Base-by-base conservation (phyloP, 1,139 yeast genomes). In the Debaryomyces robertsiae region DNA sequence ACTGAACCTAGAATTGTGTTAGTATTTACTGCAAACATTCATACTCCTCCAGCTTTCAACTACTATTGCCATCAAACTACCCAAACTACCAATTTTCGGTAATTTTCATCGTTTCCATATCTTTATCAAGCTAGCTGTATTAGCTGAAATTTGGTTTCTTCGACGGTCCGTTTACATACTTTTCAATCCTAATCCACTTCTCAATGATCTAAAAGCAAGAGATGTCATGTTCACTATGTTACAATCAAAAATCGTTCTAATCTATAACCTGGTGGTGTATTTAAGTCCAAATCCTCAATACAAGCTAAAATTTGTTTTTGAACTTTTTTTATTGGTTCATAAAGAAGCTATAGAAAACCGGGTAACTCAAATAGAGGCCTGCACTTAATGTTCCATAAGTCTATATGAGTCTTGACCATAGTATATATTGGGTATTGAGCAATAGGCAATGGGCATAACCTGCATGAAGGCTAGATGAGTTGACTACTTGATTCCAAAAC, bases 401-500 rank as follows among this genome's bases (percentile, higher is more conserved):
- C 6, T 24, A 25, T 33, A 25, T 15, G 10, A 22, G 10, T 14
- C 11, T n/a, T 6, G 22, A 19, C 5, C 22, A 19, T 19, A 19
- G 7, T 19, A 19, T 19, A 17, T 33, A 9, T 25, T 25, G 28
- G 28, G 28, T 5, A n/a, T n/a, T n/a, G n/a, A n/a, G n/a, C n/a
- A n/a, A n/a, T n/a, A n/a, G n/a, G n/a, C n/a, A n/a, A n/a, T n/a
- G n/a, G n/a, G n/a, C n/a, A n/a, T n/a, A n/a, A n/a, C n/a, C n/a
- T n/a, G n/a, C n/a, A n/a, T 10, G 25, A 9, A 23, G 25, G 7
- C 25, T 9, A 23, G 25, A 23, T 7, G 7, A 23, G 10, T 17
- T 34, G 6, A 9, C 47, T 61, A 85, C 55, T 77, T 81, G 18
- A 91, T 72, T 0, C 93, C 96, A 67, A 90, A 93, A 1, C 96